A percentile compares a stretch with the other conserved stretches of the same genome.
Conservation (phyloP, 805 yeast species). For the Myxozyma sirexii region DNA sequence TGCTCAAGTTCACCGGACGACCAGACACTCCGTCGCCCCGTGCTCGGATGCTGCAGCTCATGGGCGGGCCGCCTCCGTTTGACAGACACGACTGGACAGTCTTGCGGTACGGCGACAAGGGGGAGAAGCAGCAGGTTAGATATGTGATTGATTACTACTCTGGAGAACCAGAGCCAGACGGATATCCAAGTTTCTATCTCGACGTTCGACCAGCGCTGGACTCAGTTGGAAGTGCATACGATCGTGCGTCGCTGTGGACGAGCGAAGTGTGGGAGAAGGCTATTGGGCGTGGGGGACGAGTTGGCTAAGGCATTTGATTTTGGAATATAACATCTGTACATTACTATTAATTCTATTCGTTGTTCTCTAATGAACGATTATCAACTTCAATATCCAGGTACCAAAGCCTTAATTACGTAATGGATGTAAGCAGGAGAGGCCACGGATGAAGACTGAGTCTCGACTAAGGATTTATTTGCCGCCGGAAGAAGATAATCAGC, state of each 20-base stretch:
- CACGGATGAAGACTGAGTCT: neutral
- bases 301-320: constrained; percentile 2
- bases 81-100: constrained; percentile 99
- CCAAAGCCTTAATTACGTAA: neutral
- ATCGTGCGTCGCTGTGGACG: constrained; percentile 70
- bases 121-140: constrained; percentile 60
- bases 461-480: neutral
- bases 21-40: constrained; percentile 87
- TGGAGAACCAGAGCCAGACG: constrained; percentile 86
- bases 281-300: constrained; percentile 51
- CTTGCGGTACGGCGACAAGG: constrained; percentile 53
- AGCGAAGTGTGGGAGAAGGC: constrained; percentile 71
- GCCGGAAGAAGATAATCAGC: too few relatives aligned
- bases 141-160: constrained; percentile 95
- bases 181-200: constrained; percentile 86
- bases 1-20: constrained; percentile 85
- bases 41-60: constrained; percentile 65
- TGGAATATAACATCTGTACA: neutral
- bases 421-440: neutral
- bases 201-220: constrained; percentile 97
- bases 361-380: neutral
- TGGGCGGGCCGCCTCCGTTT: constrained; percentile 85
- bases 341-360: neutral
- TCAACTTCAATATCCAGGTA: neutral
- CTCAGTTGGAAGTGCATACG: constrained; percentile 59